Conservation (phyloP, 1,284 basidiomycete genomes). For the Cutaneotrichosporon spelunceum region DNA sequence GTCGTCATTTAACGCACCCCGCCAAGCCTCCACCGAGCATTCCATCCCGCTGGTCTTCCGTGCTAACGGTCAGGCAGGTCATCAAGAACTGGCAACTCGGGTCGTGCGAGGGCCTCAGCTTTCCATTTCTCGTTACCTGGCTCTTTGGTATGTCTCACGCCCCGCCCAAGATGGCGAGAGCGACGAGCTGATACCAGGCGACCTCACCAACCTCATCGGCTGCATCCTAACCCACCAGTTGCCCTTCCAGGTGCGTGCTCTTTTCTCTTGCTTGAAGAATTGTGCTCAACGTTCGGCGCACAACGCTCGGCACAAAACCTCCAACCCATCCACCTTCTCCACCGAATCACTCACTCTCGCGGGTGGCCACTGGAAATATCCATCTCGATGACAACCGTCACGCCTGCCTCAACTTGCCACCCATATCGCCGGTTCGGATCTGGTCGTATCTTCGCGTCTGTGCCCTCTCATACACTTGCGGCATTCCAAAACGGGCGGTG, state of each 20-base stretch:
- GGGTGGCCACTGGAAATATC: neutral
- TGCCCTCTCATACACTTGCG: neutral
- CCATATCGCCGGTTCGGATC: neutral
- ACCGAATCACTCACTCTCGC: neutral
- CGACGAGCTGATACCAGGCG: constrained; percentile 59
- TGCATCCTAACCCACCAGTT: constrained; percentile 86
- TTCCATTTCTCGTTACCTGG: constrained; percentile 89
- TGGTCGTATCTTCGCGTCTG: constrained; percentile 4
- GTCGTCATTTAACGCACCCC: neutral
- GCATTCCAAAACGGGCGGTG: neutral
- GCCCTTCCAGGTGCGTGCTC: constrained; percentile 75
- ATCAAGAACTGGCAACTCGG: constrained; percentile 69
- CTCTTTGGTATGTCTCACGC: constrained; percentile 62
- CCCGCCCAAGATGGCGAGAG: too few species aligned
- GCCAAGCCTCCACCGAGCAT: too few species aligned
- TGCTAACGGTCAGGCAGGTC: constrained; percentile 60
- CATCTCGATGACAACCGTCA: neutral
- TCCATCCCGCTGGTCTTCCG: neutral
- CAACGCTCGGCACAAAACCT: neutral
- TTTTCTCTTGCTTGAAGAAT: neutral
- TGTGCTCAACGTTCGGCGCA: neutral
- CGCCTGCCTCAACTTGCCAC: neutral
- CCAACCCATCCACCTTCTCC: neutral
- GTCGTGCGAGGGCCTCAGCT: constrained; percentile 78
- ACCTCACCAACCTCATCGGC: constrained; percentile 79